Percentiles rank a stretch among this genome's conserved stretches.
phyloP scores from a whole-genome alignment of 2,329 filamentous ascomycete genomes.

The Aspergillus fumigatiaffinis region DNA sequence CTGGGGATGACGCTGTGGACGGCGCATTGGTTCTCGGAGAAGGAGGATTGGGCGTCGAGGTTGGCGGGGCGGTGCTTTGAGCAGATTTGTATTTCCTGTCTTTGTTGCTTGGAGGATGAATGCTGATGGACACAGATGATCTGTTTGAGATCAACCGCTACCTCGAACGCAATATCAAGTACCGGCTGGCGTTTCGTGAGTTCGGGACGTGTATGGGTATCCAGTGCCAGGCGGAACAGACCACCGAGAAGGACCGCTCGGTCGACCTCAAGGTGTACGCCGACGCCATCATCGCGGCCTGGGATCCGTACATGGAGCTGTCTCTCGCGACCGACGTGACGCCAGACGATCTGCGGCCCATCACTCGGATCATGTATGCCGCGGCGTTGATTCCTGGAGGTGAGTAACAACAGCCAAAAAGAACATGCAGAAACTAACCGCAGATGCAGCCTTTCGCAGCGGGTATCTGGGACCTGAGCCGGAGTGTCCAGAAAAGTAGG shows the following conservation, averaged over 20 bases:
- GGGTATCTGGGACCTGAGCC: slow-evolving; percentile 36
- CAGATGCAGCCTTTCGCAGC: slow-evolving; percentile 28
- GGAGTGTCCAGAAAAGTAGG: neutral
- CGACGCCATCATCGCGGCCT: slow-evolving; percentile 33
- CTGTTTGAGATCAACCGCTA: slow-evolving; percentile 35
- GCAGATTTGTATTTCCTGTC: slow-evolving; percentile 29
- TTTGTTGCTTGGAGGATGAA: neutral
- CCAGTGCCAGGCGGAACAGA: slow-evolving; percentile 35
- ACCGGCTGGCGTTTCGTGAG: slow-evolving; percentile 52
- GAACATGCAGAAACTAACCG: neutral
- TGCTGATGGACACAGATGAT: slow-evolving; percentile 25
- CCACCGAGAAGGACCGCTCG: slow-evolving; percentile 31
- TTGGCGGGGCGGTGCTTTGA: slow-evolving; percentile 36
- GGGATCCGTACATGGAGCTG: slow-evolving; percentile 39
- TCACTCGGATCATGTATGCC: slow-evolving; percentile 57
- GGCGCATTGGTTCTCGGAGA: slow-evolving; percentile 47
- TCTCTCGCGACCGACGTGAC: slow-evolving; percentile 29
- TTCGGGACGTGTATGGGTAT: slow-evolving; percentile 53
- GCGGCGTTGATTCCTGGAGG: slow-evolving; percentile 53
- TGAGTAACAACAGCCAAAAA: slow-evolving; percentile 31
- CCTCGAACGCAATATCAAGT: slow-evolving; percentile 31
- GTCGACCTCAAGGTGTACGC: slow-evolving; percentile 29
- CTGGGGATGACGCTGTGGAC: slow-evolving; percentile 59
- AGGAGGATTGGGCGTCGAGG: slow-evolving; percentile 47
- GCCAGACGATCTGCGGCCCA: slow-evolving; percentile 48